These are phyloP conservation scores for Xylariales sp. DNA, from an alignment of 2,329 filamentous ascomycete genomes.

Conservation along the genomic window DNA sequence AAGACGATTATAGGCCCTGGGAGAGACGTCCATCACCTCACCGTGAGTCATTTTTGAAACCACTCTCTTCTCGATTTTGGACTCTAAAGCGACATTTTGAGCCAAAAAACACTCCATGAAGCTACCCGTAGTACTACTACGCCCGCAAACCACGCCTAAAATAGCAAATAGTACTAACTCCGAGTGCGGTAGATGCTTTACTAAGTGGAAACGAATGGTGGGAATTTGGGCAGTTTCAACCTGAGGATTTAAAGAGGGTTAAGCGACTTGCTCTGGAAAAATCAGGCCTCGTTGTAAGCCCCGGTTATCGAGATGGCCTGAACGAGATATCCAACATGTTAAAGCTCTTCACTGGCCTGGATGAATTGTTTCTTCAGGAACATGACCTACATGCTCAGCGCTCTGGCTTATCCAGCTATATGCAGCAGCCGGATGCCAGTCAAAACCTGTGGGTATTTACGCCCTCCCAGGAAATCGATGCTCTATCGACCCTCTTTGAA, in stretches of 20 bases:
- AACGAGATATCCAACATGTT: slow-evolving; percentile 19
- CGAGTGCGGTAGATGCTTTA: not conserved
- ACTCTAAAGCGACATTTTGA: not conserved
- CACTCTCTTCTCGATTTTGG: not conserved
- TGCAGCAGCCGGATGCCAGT: not conserved
- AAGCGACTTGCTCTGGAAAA: slow-evolving; percentile 32
- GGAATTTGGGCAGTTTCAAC: slow-evolving; percentile 39
- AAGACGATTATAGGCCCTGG: not conserved
- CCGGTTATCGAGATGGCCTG: not conserved
- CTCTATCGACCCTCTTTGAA: not conserved
- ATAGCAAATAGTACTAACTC: not conserved
- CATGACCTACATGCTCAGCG: fast-evolving
- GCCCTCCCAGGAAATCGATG: slow-evolving; percentile 22
- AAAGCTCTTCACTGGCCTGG: slow-evolving; percentile 21
- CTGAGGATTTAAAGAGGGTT: slow-evolving; percentile 35
- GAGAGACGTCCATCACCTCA: not conserved
- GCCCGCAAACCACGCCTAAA: not conserved
- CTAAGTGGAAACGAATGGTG: slow-evolving; percentile 30
- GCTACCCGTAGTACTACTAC: not conserved
- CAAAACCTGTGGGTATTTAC: slow-evolving; percentile 19
- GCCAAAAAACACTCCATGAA: too few relatives aligned
- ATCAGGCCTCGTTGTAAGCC: not conserved
- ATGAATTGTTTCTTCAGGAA: slow-evolving; percentile 34
- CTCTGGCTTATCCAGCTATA: not conserved
- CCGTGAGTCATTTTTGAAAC: not conserved